Base-by-base conservation (phyloP, 306 rosid species). In the Cicer yamashitae region DNA sequence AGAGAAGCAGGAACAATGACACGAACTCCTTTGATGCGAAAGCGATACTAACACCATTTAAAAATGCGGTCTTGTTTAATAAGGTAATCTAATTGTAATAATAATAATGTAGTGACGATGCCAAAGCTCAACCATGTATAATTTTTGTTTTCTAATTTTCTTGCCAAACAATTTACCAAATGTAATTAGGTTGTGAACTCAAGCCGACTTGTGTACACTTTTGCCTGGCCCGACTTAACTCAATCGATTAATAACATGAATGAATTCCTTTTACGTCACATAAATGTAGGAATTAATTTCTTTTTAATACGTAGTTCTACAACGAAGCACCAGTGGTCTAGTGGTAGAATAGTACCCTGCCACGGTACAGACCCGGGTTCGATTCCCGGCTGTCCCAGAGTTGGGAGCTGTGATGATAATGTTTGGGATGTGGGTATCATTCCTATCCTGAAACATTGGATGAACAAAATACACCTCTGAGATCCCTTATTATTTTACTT, bases 281-380 rank as follows among this genome's bases (percentile, higher is more conserved):
- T 4, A 30, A 22, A 3, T 3, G 6, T 30, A 30, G 0, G 37
- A 3, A 30, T 30, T 30, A 30, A 30, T 0, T 0, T 4, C 0
- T 30, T 0, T 30, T 30, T 30, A 30, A 30, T 30, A 30, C 0
- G 5, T 3, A 2, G 0, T 0, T 4, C 1, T 3, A 4, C 1
- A 3, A 4, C 34, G 5, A 25, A 69, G 90, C 91, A 88, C 96
- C 96, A 91, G 94, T 88, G 97, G 96, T 91, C 96, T 89, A 88
- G 96, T 89, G 96, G 96, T 89, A 89, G 97, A 88, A 88, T 94
- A 89, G 93, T 88, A 84, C 90, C 91, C 93, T 89, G 88, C 83
- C 86, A 84, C 82, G 83, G 86, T 84, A 87, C 86, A 84, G 85
- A 84, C 88, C 82, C 74, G 88, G 92, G 92, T 89, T 91, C 88